Conservation (phyloP, 2,329 filamentous ascomycete species). For the Trichoderma atroviride region DNA sequence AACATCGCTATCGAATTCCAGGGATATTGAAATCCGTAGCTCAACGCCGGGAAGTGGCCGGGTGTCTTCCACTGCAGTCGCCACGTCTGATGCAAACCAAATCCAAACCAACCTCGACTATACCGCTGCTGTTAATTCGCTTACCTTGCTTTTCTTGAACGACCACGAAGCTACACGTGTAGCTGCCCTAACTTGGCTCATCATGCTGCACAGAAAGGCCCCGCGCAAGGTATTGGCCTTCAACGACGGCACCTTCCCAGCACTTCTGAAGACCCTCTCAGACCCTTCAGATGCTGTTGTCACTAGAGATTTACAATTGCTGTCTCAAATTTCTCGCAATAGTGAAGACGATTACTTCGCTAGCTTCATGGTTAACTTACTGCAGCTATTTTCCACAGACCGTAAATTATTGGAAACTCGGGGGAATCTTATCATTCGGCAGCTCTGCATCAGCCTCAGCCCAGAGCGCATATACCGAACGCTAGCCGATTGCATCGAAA, state of each 20-base stretch:
- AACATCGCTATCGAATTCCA: constrained; percentile 55
- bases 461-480: constrained; percentile 95
- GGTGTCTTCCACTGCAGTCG: constrained; percentile 47
- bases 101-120: constrained; percentile 83
- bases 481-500: constrained; percentile 93
- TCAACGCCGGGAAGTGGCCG: constrained; percentile 55
- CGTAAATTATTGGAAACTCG: constrained; percentile 86
- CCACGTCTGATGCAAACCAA: constrained; percentile 45
- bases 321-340: constrained; percentile 94
- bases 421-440: constrained; percentile 94
- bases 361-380: constrained; percentile 95
- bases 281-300: constrained; percentile 96
- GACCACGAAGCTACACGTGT: constrained; percentile 96
- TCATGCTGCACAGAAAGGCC: constrained; percentile 96
- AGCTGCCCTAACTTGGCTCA: constrained; percentile 91
- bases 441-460: constrained; percentile 89
- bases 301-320: constrained; percentile 86
- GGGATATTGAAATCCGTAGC: constrained; percentile 57
- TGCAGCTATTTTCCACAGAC: constrained; percentile 95
- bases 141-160: constrained; percentile 92
- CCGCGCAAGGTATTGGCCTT: constrained; percentile 91
- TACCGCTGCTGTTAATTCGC: constrained; percentile 86
- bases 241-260: constrained; percentile 96
- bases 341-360: constrained; percentile 97
- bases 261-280: constrained; percentile 91